Conservation (phyloP, 106 monocot genomes). For the Agapanthus africanus region DNA sequence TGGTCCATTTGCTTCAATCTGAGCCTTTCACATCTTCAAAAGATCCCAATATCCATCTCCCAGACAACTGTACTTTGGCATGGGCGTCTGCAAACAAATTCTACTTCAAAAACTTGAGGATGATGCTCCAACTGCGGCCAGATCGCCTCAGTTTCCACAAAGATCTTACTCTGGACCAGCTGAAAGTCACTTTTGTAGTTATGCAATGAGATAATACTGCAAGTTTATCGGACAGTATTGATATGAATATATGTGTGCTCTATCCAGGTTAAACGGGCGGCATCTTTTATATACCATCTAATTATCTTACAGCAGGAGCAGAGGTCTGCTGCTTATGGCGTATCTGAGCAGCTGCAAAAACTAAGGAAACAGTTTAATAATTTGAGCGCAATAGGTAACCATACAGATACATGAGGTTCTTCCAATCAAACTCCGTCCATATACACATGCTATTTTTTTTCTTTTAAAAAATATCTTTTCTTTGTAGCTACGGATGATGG, state of each 20-base stretch:
- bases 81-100: slow-evolving; percentile 49
- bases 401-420: not conserved
- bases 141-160: slow-evolving; percentile 54
- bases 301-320: slow-evolving; percentile 63
- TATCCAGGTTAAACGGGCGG: slow-evolving; percentile 57
- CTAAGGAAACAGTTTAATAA: slow-evolving; percentile 25
- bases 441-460: too few relatives aligned
- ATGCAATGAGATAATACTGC: not conserved
- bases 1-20: slow-evolving; percentile 48
- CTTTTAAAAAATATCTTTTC: not conserved
- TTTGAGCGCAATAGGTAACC: slow-evolving; percentile 36
- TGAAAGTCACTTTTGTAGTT: too few relatives aligned
- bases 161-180: slow-evolving; percentile 69
- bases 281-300: slow-evolving; percentile 75
- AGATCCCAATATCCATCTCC: not conserved
- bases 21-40: slow-evolving; percentile 4
- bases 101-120: slow-evolving; percentile 74
- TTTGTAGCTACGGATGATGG: slow-evolving; percentile 18
- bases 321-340: slow-evolving; percentile 39
- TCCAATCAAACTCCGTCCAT: not conserved
- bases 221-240: not conserved
- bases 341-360: slow-evolving; percentile 34
- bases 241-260: not conserved
- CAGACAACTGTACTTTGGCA: slow-evolving; percentile 10
- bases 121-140: slow-evolving; percentile 50